These are phyloP conservation scores for Trifolium fragiferum DNA, from an alignment of 306 rosid genomes.

Conservation along the genomic window DNA sequence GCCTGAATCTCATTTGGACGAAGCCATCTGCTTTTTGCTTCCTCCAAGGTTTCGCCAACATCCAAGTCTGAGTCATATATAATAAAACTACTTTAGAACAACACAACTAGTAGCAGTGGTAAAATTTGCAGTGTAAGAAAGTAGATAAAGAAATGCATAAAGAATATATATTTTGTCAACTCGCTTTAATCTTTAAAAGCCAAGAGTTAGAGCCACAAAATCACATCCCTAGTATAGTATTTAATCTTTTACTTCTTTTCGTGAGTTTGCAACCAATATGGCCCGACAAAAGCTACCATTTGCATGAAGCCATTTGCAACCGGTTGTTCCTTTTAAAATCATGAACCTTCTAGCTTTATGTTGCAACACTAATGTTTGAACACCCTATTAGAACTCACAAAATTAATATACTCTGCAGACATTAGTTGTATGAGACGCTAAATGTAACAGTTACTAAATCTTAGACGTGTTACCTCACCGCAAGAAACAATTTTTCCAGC, in stretches of 20 bases:
- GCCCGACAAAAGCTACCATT: slow-evolving; percentile 15
- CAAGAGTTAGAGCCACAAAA: slow-evolving; percentile 25
- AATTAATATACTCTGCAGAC: slow-evolving; percentile 20
- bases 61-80: slow-evolving; percentile 70
- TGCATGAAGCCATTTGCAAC: not conserved
- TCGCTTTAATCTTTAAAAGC: slow-evolving; percentile 2
- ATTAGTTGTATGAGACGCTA: slow-evolving; percentile 6
- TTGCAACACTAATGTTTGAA: slow-evolving; percentile 3
- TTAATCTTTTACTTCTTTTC: slow-evolving; percentile 21
- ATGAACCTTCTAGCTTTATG: slow-evolving; percentile 8
- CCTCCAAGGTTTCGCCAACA: slow-evolving; percentile 61
- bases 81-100: slow-evolving; percentile 35
- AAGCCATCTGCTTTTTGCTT: slow-evolving; percentile 91
- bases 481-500: slow-evolving; percentile 22
- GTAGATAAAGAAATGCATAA: not conserved
- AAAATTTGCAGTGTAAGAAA: too few relatives aligned
- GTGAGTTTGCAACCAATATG: slow-evolving; percentile 8
- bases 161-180: slow-evolving; percentile 8
- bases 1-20: slow-evolving; percentile 98
- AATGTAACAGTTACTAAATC: slow-evolving; percentile 2
- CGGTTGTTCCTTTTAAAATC: not conserved
- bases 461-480: not conserved
- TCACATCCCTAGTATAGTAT: slow-evolving; percentile 15
- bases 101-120: not conserved
- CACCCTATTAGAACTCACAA: slow-evolving; percentile 5